Conservation (phyloP, 148 eudicot genomes). For the Mesembryanthemum crystallinum region DNA sequence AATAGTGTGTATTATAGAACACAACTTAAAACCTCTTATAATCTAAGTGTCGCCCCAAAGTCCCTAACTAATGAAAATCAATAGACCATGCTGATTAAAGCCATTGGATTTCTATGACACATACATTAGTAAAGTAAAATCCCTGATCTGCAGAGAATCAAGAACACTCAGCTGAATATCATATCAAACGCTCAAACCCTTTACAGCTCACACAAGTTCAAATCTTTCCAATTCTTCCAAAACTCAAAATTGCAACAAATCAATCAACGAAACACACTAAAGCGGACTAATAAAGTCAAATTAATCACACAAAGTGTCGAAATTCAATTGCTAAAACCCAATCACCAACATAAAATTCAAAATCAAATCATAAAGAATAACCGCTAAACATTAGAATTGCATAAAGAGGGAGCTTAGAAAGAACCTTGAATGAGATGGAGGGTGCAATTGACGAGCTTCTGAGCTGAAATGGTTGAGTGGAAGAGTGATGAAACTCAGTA, state of each 20-base stretch:
- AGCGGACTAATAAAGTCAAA: background rate
- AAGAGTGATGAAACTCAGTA: background rate
- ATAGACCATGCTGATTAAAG: background rate
- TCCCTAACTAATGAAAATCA: no score
- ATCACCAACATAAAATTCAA: constrained; percentile 14
- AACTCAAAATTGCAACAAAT: background rate
- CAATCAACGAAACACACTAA: background rate
- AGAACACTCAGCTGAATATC: background rate
- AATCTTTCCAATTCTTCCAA: background rate
- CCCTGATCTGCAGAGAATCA: constrained; percentile 7
- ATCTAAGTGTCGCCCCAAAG: no score
- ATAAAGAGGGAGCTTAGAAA: no score
- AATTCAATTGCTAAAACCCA: no score
- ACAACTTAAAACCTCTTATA: background rate
- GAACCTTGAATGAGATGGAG: background rate
- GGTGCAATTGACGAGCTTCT: background rate
- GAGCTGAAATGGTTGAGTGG: background rate
- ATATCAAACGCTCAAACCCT: constrained; percentile 4
- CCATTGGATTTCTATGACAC: background rate
- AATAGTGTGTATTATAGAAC: background rate
- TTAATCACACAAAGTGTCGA: background rate
- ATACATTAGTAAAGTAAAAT: background rate
- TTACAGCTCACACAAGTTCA: constrained; percentile 14
- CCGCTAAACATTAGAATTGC: background rate
- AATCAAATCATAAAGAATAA: background rate